A percentile compares a stretch with the other conserved stretches of the same genome.
These are phyloP conservation scores for Malassezia arunalokei DNA, from an alignment of 1,284 basidiomycete species.

Conservation along the genomic window DNA sequence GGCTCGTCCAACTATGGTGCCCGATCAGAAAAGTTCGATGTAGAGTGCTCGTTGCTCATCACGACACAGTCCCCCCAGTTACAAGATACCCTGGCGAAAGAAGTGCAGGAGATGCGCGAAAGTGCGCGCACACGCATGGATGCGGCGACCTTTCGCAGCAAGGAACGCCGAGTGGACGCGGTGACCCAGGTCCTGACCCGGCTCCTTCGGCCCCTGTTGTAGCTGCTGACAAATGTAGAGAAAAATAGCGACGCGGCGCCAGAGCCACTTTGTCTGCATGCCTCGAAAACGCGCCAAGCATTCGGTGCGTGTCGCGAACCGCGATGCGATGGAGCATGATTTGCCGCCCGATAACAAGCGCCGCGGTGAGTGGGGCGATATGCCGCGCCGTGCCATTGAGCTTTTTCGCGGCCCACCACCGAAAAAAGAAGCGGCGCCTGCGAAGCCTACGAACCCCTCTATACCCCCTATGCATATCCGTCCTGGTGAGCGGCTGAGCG, in stretches of 20 bases:
- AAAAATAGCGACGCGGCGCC: too few relatives aligned
- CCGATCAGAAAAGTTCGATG: constrained; percentile 77
- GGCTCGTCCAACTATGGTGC: constrained; percentile 93
- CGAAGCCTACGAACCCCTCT: not conserved
- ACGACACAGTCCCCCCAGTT: constrained; percentile 49
- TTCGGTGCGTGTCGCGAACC: constrained; percentile 25
- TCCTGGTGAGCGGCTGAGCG: constrained; percentile 33
- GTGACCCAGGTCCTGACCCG: constrained; percentile 47
- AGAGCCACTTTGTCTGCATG: constrained; percentile 12
- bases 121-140: constrained; percentile 49
- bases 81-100: constrained; percentile 46
- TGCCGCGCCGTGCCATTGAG: constrained; percentile 32
- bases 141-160: constrained; percentile 48
- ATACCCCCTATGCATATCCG: constrained; percentile 24
- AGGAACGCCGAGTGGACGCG: constrained; percentile 58
- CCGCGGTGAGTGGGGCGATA: constrained; percentile 21
- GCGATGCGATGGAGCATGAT: constrained; percentile 21
- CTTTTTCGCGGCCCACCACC: constrained; percentile 21
- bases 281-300: constrained; percentile 37
- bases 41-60: constrained; percentile 81
- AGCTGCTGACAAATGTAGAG: too few relatives aligned
- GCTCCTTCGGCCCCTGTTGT: constrained; percentile 3
- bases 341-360: constrained; percentile 17
- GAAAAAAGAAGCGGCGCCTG: constrained; percentile 17
- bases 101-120: constrained; percentile 49